Percentiles rank a stretch among this genome's conserved stretches.
Evolutionary conservation across 306 rosid species (phyloP).

Genomic region (Comarum palustre): DNA sequence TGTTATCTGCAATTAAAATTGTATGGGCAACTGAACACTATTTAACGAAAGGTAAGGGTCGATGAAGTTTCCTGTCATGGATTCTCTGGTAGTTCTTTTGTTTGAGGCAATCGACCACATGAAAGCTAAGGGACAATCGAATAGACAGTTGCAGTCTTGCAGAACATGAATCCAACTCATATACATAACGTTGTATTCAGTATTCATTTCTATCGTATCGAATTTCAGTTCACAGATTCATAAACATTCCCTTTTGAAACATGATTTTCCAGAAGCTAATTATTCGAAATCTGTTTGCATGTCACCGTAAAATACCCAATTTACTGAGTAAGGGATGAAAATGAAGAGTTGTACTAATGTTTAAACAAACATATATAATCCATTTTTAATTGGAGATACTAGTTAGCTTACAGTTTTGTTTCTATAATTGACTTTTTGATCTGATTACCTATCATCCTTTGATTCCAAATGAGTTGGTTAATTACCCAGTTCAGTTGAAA

Average conservation of each 20-base stretch:
- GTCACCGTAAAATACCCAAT: not conserved
- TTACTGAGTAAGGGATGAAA: not conserved
- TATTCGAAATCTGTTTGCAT: not conserved
- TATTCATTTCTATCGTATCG: not conserved
- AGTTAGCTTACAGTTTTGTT: not conserved
- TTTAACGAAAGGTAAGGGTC: not conserved
- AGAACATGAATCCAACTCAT: not conserved
- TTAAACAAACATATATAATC: not conserved
- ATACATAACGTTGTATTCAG: slow-evolving; percentile 3
- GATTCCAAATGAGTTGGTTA: not conserved
- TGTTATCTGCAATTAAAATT: too few species aligned
- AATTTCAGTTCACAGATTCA: not conserved
- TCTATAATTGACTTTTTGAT: not conserved
- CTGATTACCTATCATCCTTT: not conserved
- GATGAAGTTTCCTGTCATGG: slow-evolving; percentile 14
- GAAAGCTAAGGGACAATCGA: slow-evolving; percentile 1
- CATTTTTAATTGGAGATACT: too few species aligned
- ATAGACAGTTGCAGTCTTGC: too few species aligned
- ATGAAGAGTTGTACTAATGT: not conserved
- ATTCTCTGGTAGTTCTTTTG: not conserved
- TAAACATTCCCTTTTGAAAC: not conserved
- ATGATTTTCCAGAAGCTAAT: not conserved
- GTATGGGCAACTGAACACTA: too few species aligned
- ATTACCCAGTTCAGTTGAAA: not conserved
- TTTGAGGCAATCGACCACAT: slow-evolving; percentile 22